Base-by-base conservation (phyloP, 2,329 filamentous ascomycete species). In the Pyricularia sp. region DNA sequence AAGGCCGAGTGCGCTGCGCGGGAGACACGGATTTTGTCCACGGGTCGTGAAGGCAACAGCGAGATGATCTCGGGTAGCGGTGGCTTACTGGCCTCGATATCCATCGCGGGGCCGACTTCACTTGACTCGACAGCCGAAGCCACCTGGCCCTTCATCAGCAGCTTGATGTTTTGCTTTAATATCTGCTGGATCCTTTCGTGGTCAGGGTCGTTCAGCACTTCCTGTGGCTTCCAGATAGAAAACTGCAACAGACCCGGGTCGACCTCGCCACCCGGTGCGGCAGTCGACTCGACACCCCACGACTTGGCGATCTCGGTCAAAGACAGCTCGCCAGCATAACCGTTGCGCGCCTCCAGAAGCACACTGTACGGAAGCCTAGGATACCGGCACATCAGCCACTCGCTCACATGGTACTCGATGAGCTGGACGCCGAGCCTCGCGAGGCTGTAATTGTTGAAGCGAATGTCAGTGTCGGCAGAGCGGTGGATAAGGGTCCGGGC, bases 271-370 rank as follows among this genome's bases (percentile, higher is more conserved):
- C 94, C 95, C 0, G 95, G 95, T 25, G 88, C 90, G 12, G 91
- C 92, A n/a, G 92, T 94, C 63, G 84, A 81, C 78, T 98, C 94
- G 20, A 98, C 88, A 80, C 95, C 95, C 95, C 95, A 99, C 81
- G 95, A 91, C 71, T 85, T 83, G 20, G 92, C 88, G 72, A 98
- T 86, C 25, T 88, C 83, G 67, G 89, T 83, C 65, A 98, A 84
- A 0, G 94, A 89, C 72, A 88, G 87, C 6, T 88, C 85, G 4
- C 95, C 95, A 65, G 90, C 86, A 77, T 93, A 98, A 65, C 92
- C 93, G 75, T 91, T 90, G 82, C 97, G 90, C 36, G 93, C 91
- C 68, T 93, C 89, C 80, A 93, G 96, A 68, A 97, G 82, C 69
- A 99, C 90, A n/a, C 86, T 81, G 85, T 95, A 91, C 68, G 95